These are phyloP conservation scores for Capsicum rhomboideum DNA, from an alignment of 257 asterid species.

Conservation along the genomic window DNA sequence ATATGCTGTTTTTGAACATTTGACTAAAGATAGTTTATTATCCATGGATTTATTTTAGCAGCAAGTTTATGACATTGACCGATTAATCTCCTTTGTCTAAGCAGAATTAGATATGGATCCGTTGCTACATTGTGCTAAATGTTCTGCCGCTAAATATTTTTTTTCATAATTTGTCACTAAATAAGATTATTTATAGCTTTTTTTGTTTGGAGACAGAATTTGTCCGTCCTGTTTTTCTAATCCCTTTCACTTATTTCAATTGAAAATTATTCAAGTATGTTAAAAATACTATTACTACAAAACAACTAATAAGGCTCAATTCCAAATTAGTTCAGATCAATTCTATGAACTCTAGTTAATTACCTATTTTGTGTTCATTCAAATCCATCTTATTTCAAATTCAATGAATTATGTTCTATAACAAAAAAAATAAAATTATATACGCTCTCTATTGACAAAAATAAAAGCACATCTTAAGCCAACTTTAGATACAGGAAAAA, in stretches of 20 bases:
- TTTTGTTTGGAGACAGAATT: too few species aligned
- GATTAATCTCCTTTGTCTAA: background rate
- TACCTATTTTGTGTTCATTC: background rate
- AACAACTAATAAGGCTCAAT: background rate
- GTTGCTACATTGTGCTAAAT: too few species aligned
- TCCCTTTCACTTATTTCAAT: too few species aligned
- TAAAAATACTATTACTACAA: background rate
- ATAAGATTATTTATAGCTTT: too few species aligned
- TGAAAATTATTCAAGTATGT: too few species aligned
- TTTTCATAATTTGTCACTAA: too few species aligned
- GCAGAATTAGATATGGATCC: too few species aligned
- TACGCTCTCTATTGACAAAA: background rate
- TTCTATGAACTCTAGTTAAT: background rate
- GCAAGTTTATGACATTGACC: too few species aligned
- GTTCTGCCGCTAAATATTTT: too few species aligned
- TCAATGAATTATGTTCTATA: background rate
- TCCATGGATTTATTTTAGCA: background rate
- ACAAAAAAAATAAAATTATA: too few species aligned
- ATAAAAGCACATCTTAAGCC: background rate
- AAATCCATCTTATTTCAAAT: background rate
- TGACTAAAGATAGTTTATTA: background rate
- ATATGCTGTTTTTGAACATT: background rate
- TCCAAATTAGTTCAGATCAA: background rate
- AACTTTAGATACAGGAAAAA: too few species aligned
- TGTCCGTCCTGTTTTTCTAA: too few species aligned